Evolutionary conservation across 441 rosid genomes (phyloP).

Genomic region (Brassica balearica): DNA sequence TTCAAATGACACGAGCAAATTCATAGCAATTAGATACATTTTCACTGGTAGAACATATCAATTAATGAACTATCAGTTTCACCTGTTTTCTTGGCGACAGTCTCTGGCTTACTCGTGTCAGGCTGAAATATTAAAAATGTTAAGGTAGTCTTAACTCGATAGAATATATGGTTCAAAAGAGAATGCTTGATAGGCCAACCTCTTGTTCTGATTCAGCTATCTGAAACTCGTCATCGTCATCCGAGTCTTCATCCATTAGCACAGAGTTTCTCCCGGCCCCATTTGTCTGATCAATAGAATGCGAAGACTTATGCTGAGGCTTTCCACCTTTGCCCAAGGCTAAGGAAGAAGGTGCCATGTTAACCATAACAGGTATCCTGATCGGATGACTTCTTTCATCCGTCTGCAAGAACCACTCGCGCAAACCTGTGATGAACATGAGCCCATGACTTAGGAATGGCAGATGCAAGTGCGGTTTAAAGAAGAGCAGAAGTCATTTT

Average conservation of each 20-base stretch:
- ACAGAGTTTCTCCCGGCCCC: constrained; percentile 72
- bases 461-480: constrained; percentile 10
- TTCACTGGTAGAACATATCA: background rate
- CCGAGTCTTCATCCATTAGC: constrained; percentile 88
- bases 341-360: constrained; percentile 85
- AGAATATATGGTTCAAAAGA: constrained; percentile 21
- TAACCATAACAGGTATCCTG: constrained; percentile 97
- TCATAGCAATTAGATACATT: constrained; percentile 21
- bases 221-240: constrained; percentile 96
- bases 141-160: constrained; percentile 21
- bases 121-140: constrained; percentile 53
- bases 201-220: constrained; percentile 89
- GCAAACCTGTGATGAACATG: constrained; percentile 66
- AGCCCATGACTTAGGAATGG: constrained; percentile 15
- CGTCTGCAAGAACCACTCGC: constrained; percentile 96
- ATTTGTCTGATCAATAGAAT: constrained; percentile 73
- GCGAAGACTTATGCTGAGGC: constrained; percentile 55
- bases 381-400: constrained; percentile 96
- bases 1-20: constrained; percentile 36
- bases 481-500: constrained; percentile 12
- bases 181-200: constrained; percentile 51
- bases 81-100: constrained; percentile 73
- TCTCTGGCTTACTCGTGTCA: constrained; percentile 56
- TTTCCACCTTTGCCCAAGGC: constrained; percentile 63
- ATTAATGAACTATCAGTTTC: constrained; percentile 24